phyloP scores from a whole-genome alignment of 495 filamentous ascomycete species.

The Aspergillus haitiensis region DNA sequence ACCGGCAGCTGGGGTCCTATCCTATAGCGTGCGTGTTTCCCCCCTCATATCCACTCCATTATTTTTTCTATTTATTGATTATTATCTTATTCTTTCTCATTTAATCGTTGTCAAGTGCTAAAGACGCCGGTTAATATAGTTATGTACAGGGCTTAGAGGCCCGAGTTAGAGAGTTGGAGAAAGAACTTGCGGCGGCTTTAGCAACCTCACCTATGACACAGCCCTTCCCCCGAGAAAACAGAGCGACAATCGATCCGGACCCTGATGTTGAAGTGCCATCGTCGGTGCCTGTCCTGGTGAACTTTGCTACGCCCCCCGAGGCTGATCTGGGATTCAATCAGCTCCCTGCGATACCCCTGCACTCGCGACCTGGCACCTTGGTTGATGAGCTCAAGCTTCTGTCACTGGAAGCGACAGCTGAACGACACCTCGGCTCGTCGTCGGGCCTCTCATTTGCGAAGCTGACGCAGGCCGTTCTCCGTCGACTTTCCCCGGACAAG shows the following conservation, averaged over 20 bases:
- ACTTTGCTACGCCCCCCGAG: conserved; percentile 10
- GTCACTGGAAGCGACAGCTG: conserved; percentile 41
- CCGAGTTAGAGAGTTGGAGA: conserved; percentile 34
- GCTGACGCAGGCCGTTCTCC: conserved; percentile 42
- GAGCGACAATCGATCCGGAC: not conserved
- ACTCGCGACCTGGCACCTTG: conserved; percentile 24
- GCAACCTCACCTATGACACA: not conserved
- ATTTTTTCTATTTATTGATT: not conserved
- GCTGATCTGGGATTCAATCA: conserved; percentile 6
- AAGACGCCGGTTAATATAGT: conserved; percentile 15
- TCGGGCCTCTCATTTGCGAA: conserved; percentile 41
- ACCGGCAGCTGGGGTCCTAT: conserved; percentile 37
- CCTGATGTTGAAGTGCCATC: not conserved
- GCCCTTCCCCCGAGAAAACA: not conserved
- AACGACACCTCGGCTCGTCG: conserved; percentile 41
- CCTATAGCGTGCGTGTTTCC: conserved; percentile 34
- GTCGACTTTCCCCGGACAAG: conserved; percentile 47
- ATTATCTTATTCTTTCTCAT: not conserved
- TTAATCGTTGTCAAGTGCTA: not conserved
- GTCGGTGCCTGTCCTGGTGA: not conserved
- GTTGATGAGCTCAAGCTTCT: conserved; percentile 35
- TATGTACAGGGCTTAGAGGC: conserved; percentile 38
- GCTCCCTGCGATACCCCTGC: not conserved
- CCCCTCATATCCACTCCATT: not conserved
- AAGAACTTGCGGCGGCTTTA: conserved; percentile 22